Evolutionary conservation across 2,329 filamentous ascomycete genomes (phyloP), one percentile per base, ranked within the genome.

Genomic region (Beauveria sp.): DNA sequence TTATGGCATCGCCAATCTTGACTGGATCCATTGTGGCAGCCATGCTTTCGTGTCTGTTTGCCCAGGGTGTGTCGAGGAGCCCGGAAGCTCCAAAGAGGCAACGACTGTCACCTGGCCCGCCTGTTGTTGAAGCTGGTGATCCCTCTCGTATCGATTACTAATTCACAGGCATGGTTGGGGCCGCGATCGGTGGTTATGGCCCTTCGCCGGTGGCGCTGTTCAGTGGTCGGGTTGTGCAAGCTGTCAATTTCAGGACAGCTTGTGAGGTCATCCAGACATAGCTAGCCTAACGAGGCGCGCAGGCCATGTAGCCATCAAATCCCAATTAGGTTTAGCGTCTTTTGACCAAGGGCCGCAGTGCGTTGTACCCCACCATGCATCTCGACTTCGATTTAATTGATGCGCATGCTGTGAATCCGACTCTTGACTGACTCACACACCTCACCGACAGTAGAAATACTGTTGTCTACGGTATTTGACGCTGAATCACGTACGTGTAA

Each of bases 1-100:
- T 69, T 26, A 79, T 71, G 31, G 75, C 76, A 51, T 77, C 68
- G 66, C 75, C 74, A 4, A 79, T 69, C 62, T 70, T 69, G 56
- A 69, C 66, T 6, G 74, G 28, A 3, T 71, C 72, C 20, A 69
- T 64, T 8, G 67, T 61, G 16, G 71, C 54, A 61, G 72, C 67
- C 74, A 78, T 74, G 4, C 22, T 20, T 20, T 38, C 50, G 51
- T 43, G 51, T 43, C 34, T 14, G 48, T 52, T 51, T 20, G 10
- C 10, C 16, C 14, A 18, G 46, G 28, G 18, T 8, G 14, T 22
- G 28, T 60, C 22, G 22, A n/a, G 20, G 38, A 51, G 34, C 12
- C 22, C 18, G 14, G 46, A 7, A 58, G 55, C 55, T 50, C 20
- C 31, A 42, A 28, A 16, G 12, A 31, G 10, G 14, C 22, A 22